phyloP scores from a whole-genome alignment of 1,139 yeast genomes.

The Taphrina flavorubra region DNA sequence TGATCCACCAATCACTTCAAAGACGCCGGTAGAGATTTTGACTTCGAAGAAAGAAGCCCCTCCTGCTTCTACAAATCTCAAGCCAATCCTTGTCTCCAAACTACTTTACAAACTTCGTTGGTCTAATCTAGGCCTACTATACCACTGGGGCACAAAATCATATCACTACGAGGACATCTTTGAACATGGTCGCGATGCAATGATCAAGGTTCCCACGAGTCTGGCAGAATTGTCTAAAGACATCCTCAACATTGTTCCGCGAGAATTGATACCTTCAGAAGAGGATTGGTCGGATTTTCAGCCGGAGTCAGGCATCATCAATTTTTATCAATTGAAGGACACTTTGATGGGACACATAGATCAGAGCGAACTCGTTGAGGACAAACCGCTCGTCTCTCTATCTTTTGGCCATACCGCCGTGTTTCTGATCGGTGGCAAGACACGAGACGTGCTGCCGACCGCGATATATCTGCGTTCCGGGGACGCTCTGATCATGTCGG shows the following conservation, averaged over 20 bases:
- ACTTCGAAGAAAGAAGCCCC: constrained; percentile 15
- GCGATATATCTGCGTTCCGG: constrained; percentile 52
- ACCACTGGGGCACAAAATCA: constrained; percentile 56
- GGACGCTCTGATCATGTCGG: constrained; percentile 56
- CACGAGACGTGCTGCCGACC: constrained; percentile 50
- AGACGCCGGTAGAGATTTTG: neutral
- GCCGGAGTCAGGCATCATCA: constrained; percentile 57
- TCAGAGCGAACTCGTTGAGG: constrained; percentile 53
- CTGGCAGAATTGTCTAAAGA: constrained; percentile 53
- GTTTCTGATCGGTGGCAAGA: constrained; percentile 38
- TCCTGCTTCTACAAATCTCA: constrained; percentile 10
- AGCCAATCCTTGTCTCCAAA: constrained; percentile 35
- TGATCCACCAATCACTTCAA: constrained; percentile 3
- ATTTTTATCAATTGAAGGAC: constrained; percentile 56
- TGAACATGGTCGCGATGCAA: constrained; percentile 50
- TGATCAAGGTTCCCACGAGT: constrained; percentile 46
- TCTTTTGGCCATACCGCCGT: constrained; percentile 42
- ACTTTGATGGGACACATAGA: constrained; percentile 57
- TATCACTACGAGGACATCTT: constrained; percentile 48
- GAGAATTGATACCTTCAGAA: constrained; percentile 45
- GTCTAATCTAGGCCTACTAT: constrained; percentile 58
- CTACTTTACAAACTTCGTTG: constrained; percentile 51
- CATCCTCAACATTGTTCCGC: constrained; percentile 48
- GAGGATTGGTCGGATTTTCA: constrained; percentile 44
- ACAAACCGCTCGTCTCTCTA: constrained; percentile 44